These are phyloP conservation scores for Ascochyta clinopodiicola DNA, from an alignment of 2,329 filamentous ascomycete species.

Conservation along the genomic window DNA sequence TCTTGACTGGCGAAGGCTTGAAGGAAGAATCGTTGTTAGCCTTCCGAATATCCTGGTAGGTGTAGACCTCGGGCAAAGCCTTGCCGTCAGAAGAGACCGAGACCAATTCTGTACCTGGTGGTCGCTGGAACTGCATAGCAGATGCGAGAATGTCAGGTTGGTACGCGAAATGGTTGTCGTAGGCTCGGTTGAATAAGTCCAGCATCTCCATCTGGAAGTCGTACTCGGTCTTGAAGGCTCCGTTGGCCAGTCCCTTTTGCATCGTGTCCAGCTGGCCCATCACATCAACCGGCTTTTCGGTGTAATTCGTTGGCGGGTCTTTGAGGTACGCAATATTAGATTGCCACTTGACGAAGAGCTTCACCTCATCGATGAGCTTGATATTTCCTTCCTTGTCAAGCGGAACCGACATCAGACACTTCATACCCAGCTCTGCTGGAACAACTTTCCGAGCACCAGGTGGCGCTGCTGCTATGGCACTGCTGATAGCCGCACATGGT, in stretches of 20 bases:
- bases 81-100: constrained; percentile 47
- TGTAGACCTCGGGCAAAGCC: constrained; percentile 46
- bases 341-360: constrained; percentile 48
- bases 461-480: constrained; percentile 34
- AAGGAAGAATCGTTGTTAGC: constrained; percentile 36
- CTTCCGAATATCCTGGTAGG: constrained; percentile 39
- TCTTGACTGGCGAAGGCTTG: constrained; percentile 45
- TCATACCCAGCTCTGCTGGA: constrained; percentile 43
- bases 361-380: constrained; percentile 44
- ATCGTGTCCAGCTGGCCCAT: constrained; percentile 47
- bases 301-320: constrained; percentile 46
- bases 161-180: constrained; percentile 52
- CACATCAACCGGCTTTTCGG: constrained; percentile 49
- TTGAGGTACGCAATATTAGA: constrained; percentile 50
- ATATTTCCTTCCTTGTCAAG: constrained; percentile 43
- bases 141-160: constrained; percentile 46
- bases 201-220: constrained; percentile 50
- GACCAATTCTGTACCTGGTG: constrained; percentile 39
- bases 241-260: constrained; percentile 35
- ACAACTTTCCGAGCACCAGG: constrained; percentile 36
- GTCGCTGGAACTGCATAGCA: constrained; percentile 47
- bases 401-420: constrained; percentile 48
- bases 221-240: constrained; percentile 48
- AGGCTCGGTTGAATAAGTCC: constrained; percentile 44
- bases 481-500: constrained; percentile 43